Evolutionary conservation across 148 eudicot genomes (phyloP).

Genomic region (Amaranthus hypochondriacus): DNA sequence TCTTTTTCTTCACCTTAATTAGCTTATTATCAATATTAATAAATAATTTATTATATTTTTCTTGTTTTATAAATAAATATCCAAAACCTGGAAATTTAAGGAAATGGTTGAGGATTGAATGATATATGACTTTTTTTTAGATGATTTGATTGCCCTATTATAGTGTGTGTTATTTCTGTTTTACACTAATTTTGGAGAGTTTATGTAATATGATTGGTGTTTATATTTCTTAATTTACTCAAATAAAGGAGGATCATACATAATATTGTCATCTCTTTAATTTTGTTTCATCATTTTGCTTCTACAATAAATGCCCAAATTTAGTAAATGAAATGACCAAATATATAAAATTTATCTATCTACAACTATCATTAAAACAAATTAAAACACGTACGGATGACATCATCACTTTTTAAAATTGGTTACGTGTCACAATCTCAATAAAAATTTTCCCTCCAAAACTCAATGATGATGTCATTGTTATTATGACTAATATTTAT

Average conservation of each 20-base stretch:
- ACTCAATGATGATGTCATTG: too few relatives aligned
- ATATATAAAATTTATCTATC: too few relatives aligned
- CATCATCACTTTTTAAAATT: too few relatives aligned
- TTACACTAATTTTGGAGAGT: slow-evolving; percentile 23
- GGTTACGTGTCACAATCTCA: too few relatives aligned
- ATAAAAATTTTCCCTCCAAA: too few relatives aligned
- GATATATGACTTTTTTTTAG: slow-evolving; percentile 5
- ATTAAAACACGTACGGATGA: too few relatives aligned
- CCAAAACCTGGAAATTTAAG: slow-evolving; percentile 7
- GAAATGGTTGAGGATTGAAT: background rate
- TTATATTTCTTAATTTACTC: slow-evolving; percentile 1
- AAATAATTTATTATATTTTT: background rate
- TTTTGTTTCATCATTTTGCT: background rate
- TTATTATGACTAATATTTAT: too few relatives aligned
- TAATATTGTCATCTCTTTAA: background rate
- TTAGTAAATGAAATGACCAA: background rate
- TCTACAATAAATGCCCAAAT: background rate
- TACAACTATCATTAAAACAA: too few relatives aligned
- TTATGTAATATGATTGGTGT: background rate
- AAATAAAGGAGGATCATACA: slow-evolving; percentile 23
- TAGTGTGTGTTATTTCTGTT: slow-evolving; percentile 11
- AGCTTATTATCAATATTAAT: background rate
- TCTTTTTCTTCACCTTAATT: background rate
- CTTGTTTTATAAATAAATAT: background rate
- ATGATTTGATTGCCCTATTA: slow-evolving; percentile 11